Conservation (phyloP, 116 monocot genomes). For the Papilionanthe hybrid region DNA sequence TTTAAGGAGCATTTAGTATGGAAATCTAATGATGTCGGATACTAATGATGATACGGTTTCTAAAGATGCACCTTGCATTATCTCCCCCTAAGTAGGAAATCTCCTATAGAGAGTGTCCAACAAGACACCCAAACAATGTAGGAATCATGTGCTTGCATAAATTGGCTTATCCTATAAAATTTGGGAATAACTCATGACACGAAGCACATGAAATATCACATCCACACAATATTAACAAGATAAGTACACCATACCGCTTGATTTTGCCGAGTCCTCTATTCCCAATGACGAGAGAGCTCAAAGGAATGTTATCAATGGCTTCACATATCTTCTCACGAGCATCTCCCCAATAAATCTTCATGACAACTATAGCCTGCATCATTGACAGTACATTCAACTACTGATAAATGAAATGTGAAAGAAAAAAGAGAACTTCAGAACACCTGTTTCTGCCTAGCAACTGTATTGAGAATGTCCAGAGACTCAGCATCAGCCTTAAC, state of each 20-base stretch:
- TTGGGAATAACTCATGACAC: neutral
- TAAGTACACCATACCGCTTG: conserved; percentile 28
- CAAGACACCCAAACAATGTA: no score
- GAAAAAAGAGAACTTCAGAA: neutral
- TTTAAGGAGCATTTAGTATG: no score
- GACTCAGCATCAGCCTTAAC: conserved; percentile 69
- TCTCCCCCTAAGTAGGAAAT: no score
- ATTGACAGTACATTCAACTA: neutral
- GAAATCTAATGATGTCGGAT: no score
- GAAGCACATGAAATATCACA: neutral
- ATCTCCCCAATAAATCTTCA: conserved; percentile 79
- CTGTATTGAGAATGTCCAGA: conserved; percentile 48
- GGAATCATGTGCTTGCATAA: neutral
- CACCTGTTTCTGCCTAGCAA: conserved; percentile 64
- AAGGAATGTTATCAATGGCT: conserved; percentile 50
- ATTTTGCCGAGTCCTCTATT: conserved; percentile 49
- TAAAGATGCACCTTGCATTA: no score
- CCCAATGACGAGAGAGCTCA: conserved; percentile 62
- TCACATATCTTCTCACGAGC: conserved; percentile 69
- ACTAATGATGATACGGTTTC: no score
- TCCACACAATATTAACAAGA: neutral
- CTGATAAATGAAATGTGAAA: neutral
- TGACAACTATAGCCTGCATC: conserved; percentile 39
- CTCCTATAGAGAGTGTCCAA: no score
- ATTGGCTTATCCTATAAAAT: neutral